Conservation (phyloP, 1,284 basidiomycete genomes). For the Leccinum proliferum region DNA sequence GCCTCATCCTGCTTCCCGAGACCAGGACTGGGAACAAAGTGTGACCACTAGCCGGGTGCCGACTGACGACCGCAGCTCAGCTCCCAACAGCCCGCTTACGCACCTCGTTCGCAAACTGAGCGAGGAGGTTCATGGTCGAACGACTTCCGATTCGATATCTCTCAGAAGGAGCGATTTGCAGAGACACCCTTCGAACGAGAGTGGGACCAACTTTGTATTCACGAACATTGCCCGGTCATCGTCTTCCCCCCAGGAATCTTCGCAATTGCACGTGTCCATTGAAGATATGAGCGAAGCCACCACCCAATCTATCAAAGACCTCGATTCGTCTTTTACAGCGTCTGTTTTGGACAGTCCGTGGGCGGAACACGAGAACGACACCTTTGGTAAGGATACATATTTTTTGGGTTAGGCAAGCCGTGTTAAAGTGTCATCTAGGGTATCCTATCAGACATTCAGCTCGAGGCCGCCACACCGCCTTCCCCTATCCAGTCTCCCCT, state of each 20-base stretch:
- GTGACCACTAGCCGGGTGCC: slow-evolving; percentile 9
- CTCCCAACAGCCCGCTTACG: slow-evolving; percentile 48
- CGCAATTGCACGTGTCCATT: slow-evolving; percentile 8
- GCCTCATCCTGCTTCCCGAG: slow-evolving; percentile 24
- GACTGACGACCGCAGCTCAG: slow-evolving; percentile 16
- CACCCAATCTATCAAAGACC: slow-evolving; percentile 43
- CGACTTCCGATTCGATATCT: slow-evolving; percentile 8
- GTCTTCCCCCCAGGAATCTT: slow-evolving; percentile 13
- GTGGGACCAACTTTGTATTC: slow-evolving; percentile 19
- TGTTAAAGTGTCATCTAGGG: slow-evolving; percentile 16
- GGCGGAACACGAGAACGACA: slow-evolving; percentile 39
- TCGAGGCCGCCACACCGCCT: slow-evolving; percentile 14
- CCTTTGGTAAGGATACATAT: slow-evolving; percentile 36
- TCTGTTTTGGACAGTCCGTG: slow-evolving; percentile 39
- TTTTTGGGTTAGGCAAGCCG: slow-evolving; percentile 6
- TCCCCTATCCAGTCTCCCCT: slow-evolving; percentile 9
- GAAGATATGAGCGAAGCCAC: slow-evolving; percentile 18
- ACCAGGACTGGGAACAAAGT: slow-evolving; percentile 1
- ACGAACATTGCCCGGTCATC: slow-evolving; percentile 20
- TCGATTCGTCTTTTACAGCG: slow-evolving; percentile 51
- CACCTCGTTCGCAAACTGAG: slow-evolving; percentile 59
- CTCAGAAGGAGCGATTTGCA: slow-evolving; percentile 8
- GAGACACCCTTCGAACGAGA: slow-evolving; percentile 4
- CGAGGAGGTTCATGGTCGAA: slow-evolving; percentile 45
- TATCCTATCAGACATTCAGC: slow-evolving; percentile 20